phyloP scores from a whole-genome alignment of 208 protist genomes.

The Crithidia sp. region DNA sequence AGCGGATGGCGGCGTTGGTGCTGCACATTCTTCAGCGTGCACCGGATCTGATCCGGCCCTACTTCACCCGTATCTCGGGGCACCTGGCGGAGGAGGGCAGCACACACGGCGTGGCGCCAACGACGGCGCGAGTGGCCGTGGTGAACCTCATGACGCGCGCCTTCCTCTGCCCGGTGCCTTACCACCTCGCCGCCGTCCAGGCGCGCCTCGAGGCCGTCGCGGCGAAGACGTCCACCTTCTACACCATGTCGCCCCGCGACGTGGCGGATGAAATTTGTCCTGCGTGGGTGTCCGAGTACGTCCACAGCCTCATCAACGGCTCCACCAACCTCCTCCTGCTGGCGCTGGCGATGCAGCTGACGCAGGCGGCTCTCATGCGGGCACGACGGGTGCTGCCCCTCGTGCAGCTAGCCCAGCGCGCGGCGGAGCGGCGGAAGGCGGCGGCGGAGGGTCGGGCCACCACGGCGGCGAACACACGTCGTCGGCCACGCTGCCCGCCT shows the following conservation, averaged over 20 bases:
- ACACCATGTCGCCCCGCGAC: slow-evolving; percentile 72
- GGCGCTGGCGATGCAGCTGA: slow-evolving; percentile 81
- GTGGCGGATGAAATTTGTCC: slow-evolving; percentile 87
- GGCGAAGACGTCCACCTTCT: slow-evolving; percentile 75
- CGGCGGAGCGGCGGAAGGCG: slow-evolving; percentile 5
- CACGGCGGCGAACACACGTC: background rate
- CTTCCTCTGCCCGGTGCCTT: slow-evolving; percentile 81
- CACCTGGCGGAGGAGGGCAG: slow-evolving; percentile 79
- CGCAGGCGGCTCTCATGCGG: slow-evolving; percentile 77
- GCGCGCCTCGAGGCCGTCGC: slow-evolving; percentile 62
- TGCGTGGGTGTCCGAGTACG: slow-evolving; percentile 79
- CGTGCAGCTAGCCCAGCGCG: slow-evolving; percentile 50
- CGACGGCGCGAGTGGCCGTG: slow-evolving; percentile 70
- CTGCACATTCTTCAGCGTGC: slow-evolving; percentile 78
- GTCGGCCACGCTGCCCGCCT: background rate
- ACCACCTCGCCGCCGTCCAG: slow-evolving; percentile 65
- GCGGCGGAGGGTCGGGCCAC: slow-evolving; percentile 3
- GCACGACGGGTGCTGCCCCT: slow-evolving; percentile 65
- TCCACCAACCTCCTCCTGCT: slow-evolving; percentile 80
- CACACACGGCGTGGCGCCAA: slow-evolving; percentile 50
- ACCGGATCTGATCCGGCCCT: slow-evolving; percentile 88
- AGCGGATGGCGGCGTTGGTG: slow-evolving; percentile 59
- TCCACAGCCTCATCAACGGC: slow-evolving; percentile 84
- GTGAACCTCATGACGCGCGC: slow-evolving; percentile 87
- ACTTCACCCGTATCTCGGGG: slow-evolving; percentile 79